These are phyloP conservation scores for Paraconiothyrium sp. DNA, from an alignment of 2,329 filamentous ascomycete species.

Conservation along the genomic window DNA sequence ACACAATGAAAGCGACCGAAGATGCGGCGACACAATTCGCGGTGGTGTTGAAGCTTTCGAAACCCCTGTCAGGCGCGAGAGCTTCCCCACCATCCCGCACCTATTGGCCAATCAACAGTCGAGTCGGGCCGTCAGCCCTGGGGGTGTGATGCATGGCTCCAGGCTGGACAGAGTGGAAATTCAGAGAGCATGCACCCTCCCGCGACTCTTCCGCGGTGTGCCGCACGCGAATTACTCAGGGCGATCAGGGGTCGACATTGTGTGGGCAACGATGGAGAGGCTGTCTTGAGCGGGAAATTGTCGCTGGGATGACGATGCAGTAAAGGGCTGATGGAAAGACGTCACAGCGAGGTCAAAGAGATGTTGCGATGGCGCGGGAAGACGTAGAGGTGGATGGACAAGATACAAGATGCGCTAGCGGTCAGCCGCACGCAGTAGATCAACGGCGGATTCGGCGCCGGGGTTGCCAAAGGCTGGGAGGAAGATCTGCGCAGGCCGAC, in stretches of 20 bases:
- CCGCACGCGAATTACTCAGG: neutral
- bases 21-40: no score
- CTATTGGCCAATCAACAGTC: no score
- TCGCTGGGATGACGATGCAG: neutral
- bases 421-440: slow-evolving; percentile 15
- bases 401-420: slow-evolving; percentile 8
- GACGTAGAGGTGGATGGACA: neutral
- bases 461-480: neutral
- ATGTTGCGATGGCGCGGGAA: no score
- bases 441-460: slow-evolving; percentile 1
- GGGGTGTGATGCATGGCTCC: neutral
- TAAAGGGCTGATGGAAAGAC: neutral
- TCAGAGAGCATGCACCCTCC: neutral
- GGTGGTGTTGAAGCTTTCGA: no score
- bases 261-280: neutral
- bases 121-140: no score
- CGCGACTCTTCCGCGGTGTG: neutral
- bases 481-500: slow-evolving; percentile 4
- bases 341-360: no score
- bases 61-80: no score
- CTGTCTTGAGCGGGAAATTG: neutral
- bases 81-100: no score
- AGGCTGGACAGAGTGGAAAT: neutral
- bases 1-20: no score
- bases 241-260: neutral